These are phyloP conservation scores for Fusarium cicatricum DNA, from an alignment of 2,329 filamentous ascomycete species.

Conservation along the genomic window DNA sequence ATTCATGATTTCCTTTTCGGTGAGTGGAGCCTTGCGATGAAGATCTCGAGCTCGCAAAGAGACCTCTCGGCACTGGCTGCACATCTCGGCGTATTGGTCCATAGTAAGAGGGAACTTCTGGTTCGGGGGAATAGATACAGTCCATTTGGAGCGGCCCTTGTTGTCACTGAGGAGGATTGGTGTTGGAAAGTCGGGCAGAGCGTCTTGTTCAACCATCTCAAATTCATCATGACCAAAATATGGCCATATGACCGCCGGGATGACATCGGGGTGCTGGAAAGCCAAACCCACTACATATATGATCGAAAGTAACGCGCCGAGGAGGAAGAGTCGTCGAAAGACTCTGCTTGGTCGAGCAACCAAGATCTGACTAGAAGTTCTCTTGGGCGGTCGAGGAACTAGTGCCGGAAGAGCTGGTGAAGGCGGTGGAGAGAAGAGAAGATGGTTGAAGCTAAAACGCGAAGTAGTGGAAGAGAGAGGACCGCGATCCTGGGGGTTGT, in stretches of 20 bases:
- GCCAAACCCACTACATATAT: slow-evolving; percentile 56
- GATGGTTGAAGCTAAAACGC: slow-evolving; percentile 71
- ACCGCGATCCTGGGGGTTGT: slow-evolving; percentile 60
- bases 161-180: slow-evolving; percentile 75
- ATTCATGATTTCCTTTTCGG: slow-evolving; percentile 55
- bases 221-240: slow-evolving; percentile 63
- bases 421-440: slow-evolving; percentile 72
- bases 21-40: slow-evolving; percentile 46
- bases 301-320: slow-evolving; percentile 58
- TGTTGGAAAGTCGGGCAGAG: slow-evolving; percentile 75
- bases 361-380: slow-evolving; percentile 60
- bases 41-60: slow-evolving; percentile 64
- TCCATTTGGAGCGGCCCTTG: slow-evolving; percentile 75
- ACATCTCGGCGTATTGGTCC: slow-evolving; percentile 74
- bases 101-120: slow-evolving; percentile 72
- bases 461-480: slow-evolving; percentile 68
- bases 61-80: slow-evolving; percentile 71
- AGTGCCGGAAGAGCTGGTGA: slow-evolving; percentile 76
- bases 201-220: slow-evolving; percentile 72
- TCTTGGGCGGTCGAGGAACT: slow-evolving; percentile 67
- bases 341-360: slow-evolving; percentile 64
- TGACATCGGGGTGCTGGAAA: slow-evolving; percentile 41
- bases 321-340: slow-evolving; percentile 63
- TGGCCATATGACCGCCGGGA: slow-evolving; percentile 42
- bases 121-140: slow-evolving; percentile 76